Base-by-base conservation (phyloP, 495 filamentous ascomycete species). In the Ramalina intermedia region DNA sequence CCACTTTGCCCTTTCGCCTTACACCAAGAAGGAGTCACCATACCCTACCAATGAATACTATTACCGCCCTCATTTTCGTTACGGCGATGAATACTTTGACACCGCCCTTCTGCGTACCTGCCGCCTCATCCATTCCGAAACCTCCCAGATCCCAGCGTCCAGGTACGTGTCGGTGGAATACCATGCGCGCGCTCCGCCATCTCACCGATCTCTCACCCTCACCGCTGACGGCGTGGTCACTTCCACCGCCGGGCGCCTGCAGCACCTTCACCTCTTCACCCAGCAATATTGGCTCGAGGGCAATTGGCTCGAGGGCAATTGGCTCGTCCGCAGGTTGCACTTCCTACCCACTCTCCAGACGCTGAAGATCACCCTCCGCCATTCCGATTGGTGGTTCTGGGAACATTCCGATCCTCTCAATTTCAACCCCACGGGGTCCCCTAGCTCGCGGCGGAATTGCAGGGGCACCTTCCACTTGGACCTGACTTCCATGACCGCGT, bases 371-470 rank as follows among this genome's bases (percentile, higher is more conserved):
- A 65, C 63, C 5, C 11, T 66, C 24, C 48, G 63, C 2, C 57
- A 64, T 39, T 59, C 57, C 8, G 63, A 66, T 46, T 66, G 63
- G 62, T 63, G 56, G 53, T 56, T 37, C 29, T 62, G 62, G 62
- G 63, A 64, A 49, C 26, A 36, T 16, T 54, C 54, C 7, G 45
- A 27, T 7, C 44, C 54, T 0, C 41, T 65, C n/a, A 21, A 35
- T 12, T 43, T 66, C 1, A 41, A 58, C 37, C 53, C 56, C 21
- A 8, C 14, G 21, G 39, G 21, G 7, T 41, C 17, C 8, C 4
- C 1, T 12, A 41, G 39, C 21, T 3, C 8, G 39, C 17, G 17
- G 17, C 1, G 8, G 8, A 9, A 41, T 17, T 12, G 8, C 14
- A 41, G 8, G 11, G 16, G 16, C 39, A 16, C 8, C 4, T 17